phyloP scores from a whole-genome alignment of 345 rosid species.

The Ceriops zippeliana region DNA sequence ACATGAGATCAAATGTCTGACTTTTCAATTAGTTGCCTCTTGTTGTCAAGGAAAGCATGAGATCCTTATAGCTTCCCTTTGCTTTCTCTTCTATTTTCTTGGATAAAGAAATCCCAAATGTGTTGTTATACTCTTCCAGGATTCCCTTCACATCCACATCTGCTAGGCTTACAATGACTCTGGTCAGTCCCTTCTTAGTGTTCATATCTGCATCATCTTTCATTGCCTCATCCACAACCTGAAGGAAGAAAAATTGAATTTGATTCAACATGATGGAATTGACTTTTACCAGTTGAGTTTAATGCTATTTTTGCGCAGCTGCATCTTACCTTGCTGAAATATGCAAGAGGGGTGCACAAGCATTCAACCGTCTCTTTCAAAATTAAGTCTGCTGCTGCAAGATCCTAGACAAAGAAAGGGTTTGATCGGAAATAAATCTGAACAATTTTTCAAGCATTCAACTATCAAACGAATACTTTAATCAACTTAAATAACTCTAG shows the following conservation, averaged over 20 bases:
- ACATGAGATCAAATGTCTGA: background rate
- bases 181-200: slow-evolving; percentile 56
- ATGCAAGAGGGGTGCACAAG: slow-evolving; percentile 52
- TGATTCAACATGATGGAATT: background rate
- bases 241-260: background rate
- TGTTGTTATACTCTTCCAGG: slow-evolving; percentile 37
- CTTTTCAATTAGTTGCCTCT: slow-evolving; percentile 29
- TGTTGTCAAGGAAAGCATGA: slow-evolving; percentile 52
- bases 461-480: background rate
- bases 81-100: slow-evolving; percentile 46
- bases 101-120: slow-evolving; percentile 42
- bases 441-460: background rate
- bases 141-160: slow-evolving; percentile 61
- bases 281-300: background rate
- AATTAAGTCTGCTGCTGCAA: slow-evolving; percentile 28
- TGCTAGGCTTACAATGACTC: slow-evolving; percentile 71
- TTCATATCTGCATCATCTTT: slow-evolving; percentile 44
- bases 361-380: slow-evolving; percentile 55
- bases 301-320: background rate
- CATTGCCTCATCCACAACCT: slow-evolving; percentile 65
- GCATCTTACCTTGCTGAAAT: slow-evolving; percentile 62
- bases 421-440: background rate
- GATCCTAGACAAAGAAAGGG: slow-evolving; percentile 45
- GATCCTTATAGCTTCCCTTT: slow-evolving; percentile 76
- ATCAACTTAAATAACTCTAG: background rate